Base-by-base conservation (phyloP, 1,139 yeast genomes). In the Diutina ranongensis region DNA sequence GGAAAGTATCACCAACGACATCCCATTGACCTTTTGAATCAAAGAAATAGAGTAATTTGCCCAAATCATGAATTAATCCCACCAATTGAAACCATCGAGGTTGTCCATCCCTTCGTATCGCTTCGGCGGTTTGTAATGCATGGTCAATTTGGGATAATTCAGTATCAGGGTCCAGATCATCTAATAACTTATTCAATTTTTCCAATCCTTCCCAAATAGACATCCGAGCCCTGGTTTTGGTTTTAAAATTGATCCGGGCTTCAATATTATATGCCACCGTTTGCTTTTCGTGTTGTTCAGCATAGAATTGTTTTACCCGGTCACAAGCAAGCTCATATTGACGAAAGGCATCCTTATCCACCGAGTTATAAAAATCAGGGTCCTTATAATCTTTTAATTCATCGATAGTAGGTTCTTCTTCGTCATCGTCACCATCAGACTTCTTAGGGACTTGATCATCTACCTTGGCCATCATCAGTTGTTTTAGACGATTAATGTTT, bases 21-120 rank as follows among this genome's bases (percentile, higher is more conserved):
- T 80, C 87, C 88, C 88, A 81, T 57, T 81, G 87, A 8, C 87
- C 87, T 53, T 74, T 69, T 22, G 86, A 80, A 54, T 79, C 87
- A 54, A 74, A 81, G 52, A 81, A 81, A 56, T 81, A 81, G 22
- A 81, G 64, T 19, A 81, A 65, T 55, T 81, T 81, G 1, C 88
- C 88, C 50, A 81, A 63, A 57, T 81, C 88, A 55, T 81, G 88
- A 38, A 81, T 78, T 40, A 81, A 61, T 1, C 88, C 88, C 5
- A 82, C 86, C 19, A 81, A 61, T 58, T 81, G 88, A 65, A 81
- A 80, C 88, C 88, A 81, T 35, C 87, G 62, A 0, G 88, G 88
- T 55, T 78, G 76, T 1, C 76, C 74, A 53, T 81, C 88, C 48
- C 72, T 60, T 52, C 86, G 62, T 45, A 81, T 81, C 3, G 87